phyloP scores from a whole-genome alignment of 768 basidiomycete genomes.

The Psilocybe subaeruginosa region DNA sequence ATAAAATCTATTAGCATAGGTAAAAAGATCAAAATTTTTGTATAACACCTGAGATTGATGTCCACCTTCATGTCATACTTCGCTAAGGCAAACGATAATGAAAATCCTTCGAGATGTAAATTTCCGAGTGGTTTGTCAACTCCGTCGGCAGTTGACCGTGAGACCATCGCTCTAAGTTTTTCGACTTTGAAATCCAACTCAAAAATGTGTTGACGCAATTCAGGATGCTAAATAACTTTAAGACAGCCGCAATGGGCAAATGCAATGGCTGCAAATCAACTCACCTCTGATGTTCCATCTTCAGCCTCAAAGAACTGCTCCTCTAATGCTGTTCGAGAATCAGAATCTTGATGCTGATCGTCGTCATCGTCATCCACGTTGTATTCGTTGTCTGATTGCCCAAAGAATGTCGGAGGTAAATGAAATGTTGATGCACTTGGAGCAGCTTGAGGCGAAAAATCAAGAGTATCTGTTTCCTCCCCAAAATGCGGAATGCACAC shows the following conservation, averaged over 20 bases:
- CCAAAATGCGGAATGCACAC: slow-evolving; percentile 87
- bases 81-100: slow-evolving; percentile 70
- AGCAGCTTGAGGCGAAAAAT: slow-evolving; percentile 17
- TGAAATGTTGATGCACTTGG: slow-evolving; percentile 44
- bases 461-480: slow-evolving; percentile 32
- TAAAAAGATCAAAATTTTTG: slow-evolving; percentile 12
- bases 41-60: slow-evolving; percentile 68
- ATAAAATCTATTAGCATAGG: slow-evolving; percentile 11
- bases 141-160: slow-evolving; percentile 63
- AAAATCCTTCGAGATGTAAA: slow-evolving; percentile 78
- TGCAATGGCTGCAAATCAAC: slow-evolving; percentile 15
- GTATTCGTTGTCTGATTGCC: slow-evolving; percentile 62
- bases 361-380: slow-evolving; percentile 62
- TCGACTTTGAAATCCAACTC: slow-evolving; percentile 90
- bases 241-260: neutral
- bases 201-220: slow-evolving; percentile 63
- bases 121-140: slow-evolving; percentile 78
- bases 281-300: slow-evolving; percentile 60
- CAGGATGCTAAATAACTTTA: slow-evolving; percentile 34
- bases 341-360: slow-evolving; percentile 36
- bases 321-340: slow-evolving; percentile 36
- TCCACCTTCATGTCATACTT: slow-evolving; percentile 89
- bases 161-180: slow-evolving; percentile 76
- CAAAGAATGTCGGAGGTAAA: slow-evolving; percentile 59
- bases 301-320: slow-evolving; percentile 77